Conservation (phyloP, 768 basidiomycete species). For the Rhizopogon salebrosus region DNA sequence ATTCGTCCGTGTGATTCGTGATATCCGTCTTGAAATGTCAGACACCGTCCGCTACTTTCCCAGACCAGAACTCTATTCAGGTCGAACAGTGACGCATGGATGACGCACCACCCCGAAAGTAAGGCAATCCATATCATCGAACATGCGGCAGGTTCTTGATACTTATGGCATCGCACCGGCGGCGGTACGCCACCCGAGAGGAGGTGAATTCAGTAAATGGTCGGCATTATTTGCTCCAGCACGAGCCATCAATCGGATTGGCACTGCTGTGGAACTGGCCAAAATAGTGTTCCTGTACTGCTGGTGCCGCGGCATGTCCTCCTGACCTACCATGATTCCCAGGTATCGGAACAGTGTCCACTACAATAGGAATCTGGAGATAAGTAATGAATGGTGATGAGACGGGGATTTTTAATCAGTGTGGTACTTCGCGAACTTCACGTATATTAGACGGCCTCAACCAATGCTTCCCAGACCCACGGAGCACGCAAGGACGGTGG, state of each 20-base stretch:
- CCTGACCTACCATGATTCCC: neutral
- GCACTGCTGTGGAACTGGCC: neutral
- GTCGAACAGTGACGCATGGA: neutral
- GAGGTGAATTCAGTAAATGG: neutral
- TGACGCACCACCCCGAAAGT: neutral
- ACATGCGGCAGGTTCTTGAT: neutral
- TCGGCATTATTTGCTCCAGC: too few relatives aligned
- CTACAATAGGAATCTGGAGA: conserved; percentile 1
- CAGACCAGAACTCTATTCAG: neutral
- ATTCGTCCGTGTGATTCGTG: neutral
- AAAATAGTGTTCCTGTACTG: neutral
- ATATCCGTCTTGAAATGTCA: neutral
- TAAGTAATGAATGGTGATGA: neutral
- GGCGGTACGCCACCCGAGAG: neutral
- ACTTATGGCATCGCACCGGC: neutral
- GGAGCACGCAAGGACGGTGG: neutral
- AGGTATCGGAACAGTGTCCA: conserved; percentile 2
- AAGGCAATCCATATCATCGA: neutral
- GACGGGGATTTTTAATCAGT: neutral
- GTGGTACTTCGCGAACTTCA: neutral
- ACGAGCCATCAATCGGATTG: neutral
- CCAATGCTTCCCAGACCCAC: neutral
- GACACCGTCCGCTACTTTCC: neutral
- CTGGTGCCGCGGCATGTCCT: neutral
- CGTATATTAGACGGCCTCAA: neutral